Percentiles rank a stretch among this genome's conserved stretches.
These are phyloP conservation scores for Neonectria hederae DNA, from an alignment of 2,329 filamentous ascomycete species.

Conservation along the genomic window DNA sequence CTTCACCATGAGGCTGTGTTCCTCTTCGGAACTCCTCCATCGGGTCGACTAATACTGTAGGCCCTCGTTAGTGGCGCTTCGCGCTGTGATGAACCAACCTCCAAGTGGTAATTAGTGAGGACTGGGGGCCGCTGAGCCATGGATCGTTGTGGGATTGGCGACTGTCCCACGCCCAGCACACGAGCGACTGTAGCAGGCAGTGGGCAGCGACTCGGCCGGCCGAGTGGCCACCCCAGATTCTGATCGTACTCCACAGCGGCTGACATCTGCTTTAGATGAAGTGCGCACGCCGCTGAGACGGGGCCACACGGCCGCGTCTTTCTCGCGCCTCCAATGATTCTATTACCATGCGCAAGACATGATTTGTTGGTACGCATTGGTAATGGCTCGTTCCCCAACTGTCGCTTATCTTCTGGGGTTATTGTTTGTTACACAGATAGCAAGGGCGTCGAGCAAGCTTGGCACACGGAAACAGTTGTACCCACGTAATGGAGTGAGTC, in stretches of 20 bases:
- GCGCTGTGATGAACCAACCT: conserved; percentile 11
- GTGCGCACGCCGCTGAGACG: conserved; percentile 22
- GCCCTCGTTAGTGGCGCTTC: conserved; percentile 11
- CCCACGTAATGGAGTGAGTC: conserved; percentile 22
- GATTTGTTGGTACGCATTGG: conserved; percentile 27
- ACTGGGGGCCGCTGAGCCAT: conserved; percentile 16
- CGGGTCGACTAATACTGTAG: conserved; percentile 6
- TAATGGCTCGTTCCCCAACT: conserved; percentile 9
- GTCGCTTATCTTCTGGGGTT: conserved; percentile 34
- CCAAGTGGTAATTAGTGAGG: conserved; percentile 1
- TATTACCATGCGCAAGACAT: conserved; percentile 27
- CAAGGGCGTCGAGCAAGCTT: conserved; percentile 7
- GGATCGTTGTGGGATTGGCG: conserved; percentile 20
- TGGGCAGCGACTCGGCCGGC: conserved; percentile 24
- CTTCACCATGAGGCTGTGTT: background rate
- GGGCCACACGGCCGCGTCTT: conserved; percentile 28
- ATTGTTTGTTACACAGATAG: conserved; percentile 21
- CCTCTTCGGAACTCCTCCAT: background rate
- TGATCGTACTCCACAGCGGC: conserved; percentile 39
- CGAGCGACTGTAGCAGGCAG: background rate
- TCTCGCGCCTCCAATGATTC: conserved; percentile 31
- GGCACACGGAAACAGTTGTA: conserved; percentile 8
- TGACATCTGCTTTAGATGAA: conserved; percentile 33
- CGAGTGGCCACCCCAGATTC: conserved; percentile 35
- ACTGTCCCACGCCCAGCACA: conserved; percentile 23